Base-by-base conservation (phyloP, 2,329 filamentous ascomycete species). In the Cordyceps javanica region DNA sequence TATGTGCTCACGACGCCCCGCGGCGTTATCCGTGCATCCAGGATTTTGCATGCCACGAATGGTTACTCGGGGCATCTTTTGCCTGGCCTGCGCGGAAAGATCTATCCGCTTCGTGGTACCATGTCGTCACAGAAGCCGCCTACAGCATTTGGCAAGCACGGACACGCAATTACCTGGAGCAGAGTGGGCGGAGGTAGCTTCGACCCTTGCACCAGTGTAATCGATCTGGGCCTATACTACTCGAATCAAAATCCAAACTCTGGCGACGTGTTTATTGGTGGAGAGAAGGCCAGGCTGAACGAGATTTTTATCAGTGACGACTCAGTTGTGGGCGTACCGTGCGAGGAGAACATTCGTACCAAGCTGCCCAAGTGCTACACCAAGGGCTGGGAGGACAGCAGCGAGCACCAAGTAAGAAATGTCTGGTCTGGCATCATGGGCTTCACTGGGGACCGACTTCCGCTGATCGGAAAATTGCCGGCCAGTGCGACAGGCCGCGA, bases 1-100 rank as follows among this genome's bases (percentile, higher is more conserved):
- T 80, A 78, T 61, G 60, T 66, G 1, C 57, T 83, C 1, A 60
- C 65, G 2, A 85, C 82, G 0, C 59, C 64, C 0, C 69, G 78
- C 3, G 81, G 80, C 0, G 61, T 42, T 0, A 72, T 83, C 13
- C 64, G 63, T 1, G 73, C 79, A 14, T 70, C 69, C 2, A 74
- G 81, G 51, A 68, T 86, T 6, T 72, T 85, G 2, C 80, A 85
- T 60, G 79, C 79, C 36, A 85, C 80, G 0, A 84, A 86, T 60
- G 79, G 70, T 2, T 77, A 78, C 61, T 72, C 77, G 0, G 67
- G 75, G 0, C 75, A 82, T 51, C 72, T 84, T 2, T 65, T 84
- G 2, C 79, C 80, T 0, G 72, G 69, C 0, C 67, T 83, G 3
- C 67, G 71, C 1, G 73, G 73, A 2, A 72, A 73, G 16, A 64